phyloP scores from a whole-genome alignment of 139 green algal genomes.

The Mesotaenium endlicherianum region DNA sequence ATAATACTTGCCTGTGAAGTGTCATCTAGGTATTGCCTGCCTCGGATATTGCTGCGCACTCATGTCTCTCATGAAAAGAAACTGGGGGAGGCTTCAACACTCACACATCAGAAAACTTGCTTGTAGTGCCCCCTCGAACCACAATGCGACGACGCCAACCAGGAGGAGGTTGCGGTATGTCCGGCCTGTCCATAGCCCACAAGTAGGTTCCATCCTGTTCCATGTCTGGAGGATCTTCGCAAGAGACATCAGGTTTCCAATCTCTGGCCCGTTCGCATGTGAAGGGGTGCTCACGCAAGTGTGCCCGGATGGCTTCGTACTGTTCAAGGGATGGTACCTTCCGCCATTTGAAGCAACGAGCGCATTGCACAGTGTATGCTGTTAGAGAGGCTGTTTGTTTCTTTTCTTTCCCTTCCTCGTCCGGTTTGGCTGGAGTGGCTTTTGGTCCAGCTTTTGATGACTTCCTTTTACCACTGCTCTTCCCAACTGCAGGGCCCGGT shows the following conservation, averaged over 20 bases:
- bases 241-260: not conserved
- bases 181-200: conserved; percentile 33
- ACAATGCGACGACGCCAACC: conserved; percentile 29
- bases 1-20: no score
- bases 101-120: conserved; percentile 35
- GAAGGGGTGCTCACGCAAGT: conserved; percentile 4
- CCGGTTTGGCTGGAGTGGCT: no score
- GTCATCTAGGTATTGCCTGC: no score
- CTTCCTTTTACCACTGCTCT: no score
- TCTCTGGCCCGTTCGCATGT: conserved; percentile 25
- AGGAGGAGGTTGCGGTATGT: conserved; percentile 34
- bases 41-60: no score
- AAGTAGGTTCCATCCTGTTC: conserved; percentile 24
- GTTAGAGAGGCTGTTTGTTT: conserved; percentile 28
- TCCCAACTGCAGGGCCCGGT: no score
- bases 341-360: conserved; percentile 30
- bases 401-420: no score
- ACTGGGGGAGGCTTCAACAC: no score
- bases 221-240: conserved; percentile 4
- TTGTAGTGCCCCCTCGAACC: conserved; percentile 6
- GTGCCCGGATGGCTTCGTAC: conserved; percentile 32
- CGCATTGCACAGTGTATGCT: conserved; percentile 32
- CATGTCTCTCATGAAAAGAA: no score
- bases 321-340: conserved; percentile 2
- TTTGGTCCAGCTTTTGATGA: no score